A percentile compares a stretch with the other conserved stretches of the same genome.
phyloP scores from a whole-genome alignment of 352 stramenopile species.

The Peronosclerospora sorghi region DNA sequence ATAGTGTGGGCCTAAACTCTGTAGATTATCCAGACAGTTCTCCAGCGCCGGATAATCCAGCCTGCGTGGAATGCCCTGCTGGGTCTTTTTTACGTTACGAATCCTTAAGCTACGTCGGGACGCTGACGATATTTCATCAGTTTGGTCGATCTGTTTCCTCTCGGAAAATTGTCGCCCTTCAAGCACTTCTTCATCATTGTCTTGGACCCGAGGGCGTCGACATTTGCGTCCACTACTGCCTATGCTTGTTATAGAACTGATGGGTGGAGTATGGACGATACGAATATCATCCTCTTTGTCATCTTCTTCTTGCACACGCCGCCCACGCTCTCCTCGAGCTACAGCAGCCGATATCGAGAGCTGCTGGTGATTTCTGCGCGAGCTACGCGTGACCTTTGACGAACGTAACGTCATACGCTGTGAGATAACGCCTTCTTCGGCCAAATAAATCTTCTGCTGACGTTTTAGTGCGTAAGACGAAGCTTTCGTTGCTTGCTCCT shows the following conservation, averaged over 20 bases:
- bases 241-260: conserved; percentile 17
- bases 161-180: conserved; percentile 1
- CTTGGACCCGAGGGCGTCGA: conserved; percentile 30
- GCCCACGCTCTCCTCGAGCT: conserved; percentile 12
- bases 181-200: conserved; percentile 43
- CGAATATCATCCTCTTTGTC: conserved; percentile 23
- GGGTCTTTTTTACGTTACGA: conserved; percentile 31
- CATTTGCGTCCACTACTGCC: conserved; percentile 12
- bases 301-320: conserved; percentile 6
- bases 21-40: conserved; percentile 48
- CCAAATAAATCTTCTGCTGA: conserved; percentile 15
- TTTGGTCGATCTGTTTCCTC: conserved; percentile 1
- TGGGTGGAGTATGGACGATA: conserved; percentile 34
- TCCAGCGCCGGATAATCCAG: conserved; percentile 52
- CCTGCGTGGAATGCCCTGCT: conserved; percentile 28
- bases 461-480: conserved; percentile 2
- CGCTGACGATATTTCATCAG: conserved; percentile 19
- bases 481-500: neutral
- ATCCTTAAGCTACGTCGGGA: conserved; percentile 53
- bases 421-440: conserved; percentile 5
- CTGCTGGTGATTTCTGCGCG: conserved; percentile 18
- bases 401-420: conserved; percentile 19
- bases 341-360: conserved; percentile 21
- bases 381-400: conserved; percentile 7
- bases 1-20: conserved; percentile 14